These are phyloP conservation scores for Aspergillus clavatus DNA, from an alignment of 2,329 filamentous ascomycete genomes.

Conservation along the genomic window DNA sequence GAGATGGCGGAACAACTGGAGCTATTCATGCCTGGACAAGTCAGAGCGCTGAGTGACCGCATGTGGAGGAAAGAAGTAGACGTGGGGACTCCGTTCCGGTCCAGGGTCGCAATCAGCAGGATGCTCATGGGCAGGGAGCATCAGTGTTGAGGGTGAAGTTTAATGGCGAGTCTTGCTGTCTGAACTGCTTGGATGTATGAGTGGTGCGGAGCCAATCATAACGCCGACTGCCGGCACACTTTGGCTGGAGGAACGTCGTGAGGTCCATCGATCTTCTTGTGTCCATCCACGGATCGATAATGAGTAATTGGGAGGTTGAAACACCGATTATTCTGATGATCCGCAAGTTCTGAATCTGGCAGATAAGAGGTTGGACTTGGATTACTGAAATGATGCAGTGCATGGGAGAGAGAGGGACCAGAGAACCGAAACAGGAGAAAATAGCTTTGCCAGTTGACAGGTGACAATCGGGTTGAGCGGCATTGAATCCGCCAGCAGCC, in stretches of 20 bases:
- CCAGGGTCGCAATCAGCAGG: background rate
- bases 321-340: background rate
- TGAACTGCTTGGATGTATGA: background rate
- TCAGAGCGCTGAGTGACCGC: conserved; percentile 12
- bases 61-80: conserved; percentile 17
- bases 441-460: background rate
- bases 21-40: conserved; percentile 9
- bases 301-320: background rate
- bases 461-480: background rate
- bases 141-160: conserved; percentile 3
- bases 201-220: conserved; percentile 16
- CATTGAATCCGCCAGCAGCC: background rate
- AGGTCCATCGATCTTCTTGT: conserved; percentile 1
- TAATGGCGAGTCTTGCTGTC: conserved; percentile 8
- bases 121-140: conserved; percentile 1
- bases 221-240: conserved; percentile 15
- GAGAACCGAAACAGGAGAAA: background rate
- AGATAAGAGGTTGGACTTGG: too few species aligned
- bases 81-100: background rate
- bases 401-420: background rate
- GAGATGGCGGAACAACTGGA: background rate
- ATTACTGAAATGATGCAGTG: background rate
- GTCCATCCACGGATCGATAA: background rate
- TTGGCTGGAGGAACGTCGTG: conserved; percentile 4
- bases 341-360: background rate